Evolutionary conservation across 805 yeast genomes (phyloP).

Genomic region (Wickerhamiella vanderwaltii): DNA sequence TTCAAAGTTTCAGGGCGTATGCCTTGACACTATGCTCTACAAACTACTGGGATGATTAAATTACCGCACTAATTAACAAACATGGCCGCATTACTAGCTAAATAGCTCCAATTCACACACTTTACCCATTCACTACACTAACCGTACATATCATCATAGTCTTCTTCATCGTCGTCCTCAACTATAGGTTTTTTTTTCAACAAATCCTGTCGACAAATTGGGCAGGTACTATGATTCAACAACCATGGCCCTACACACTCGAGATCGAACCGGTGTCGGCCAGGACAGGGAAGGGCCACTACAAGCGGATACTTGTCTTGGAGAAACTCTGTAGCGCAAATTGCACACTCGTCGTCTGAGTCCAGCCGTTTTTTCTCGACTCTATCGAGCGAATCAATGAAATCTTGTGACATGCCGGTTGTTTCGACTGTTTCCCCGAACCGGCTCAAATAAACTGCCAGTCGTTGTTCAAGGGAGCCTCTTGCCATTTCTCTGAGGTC

Average conservation of each 20-base stretch:
- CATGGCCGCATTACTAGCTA: too few relatives aligned
- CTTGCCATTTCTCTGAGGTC: not conserved
- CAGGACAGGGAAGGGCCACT: constrained; percentile 58
- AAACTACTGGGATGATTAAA: too few relatives aligned
- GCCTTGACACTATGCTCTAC: too few relatives aligned
- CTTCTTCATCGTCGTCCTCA: constrained; percentile 51
- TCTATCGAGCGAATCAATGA: constrained; percentile 66
- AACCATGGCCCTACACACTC: constrained; percentile 92
- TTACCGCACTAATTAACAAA: too few relatives aligned
- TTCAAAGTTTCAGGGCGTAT: too few relatives aligned
- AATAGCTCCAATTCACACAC: too few relatives aligned
- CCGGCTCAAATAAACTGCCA: constrained; percentile 1
- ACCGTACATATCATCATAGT: constrained; percentile 65
- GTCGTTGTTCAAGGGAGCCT: not conserved
- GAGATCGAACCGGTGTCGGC: constrained; percentile 64
- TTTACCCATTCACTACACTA: too few relatives aligned
- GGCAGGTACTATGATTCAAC: constrained; percentile 49
- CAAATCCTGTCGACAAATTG: constrained; percentile 71
- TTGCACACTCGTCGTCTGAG: constrained; percentile 57
- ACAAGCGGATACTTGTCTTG: constrained; percentile 71
- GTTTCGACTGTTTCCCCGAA: constrained; percentile 5
- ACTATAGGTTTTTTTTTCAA: constrained; percentile 34
- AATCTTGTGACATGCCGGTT: constrained; percentile 53
- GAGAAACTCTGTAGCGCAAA: constrained; percentile 61
- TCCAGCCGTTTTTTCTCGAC: constrained; percentile 37